These are phyloP conservation scores for Corrigiola litoralis DNA, from an alignment of 179 eudicot species.

Conservation along the genomic window DNA sequence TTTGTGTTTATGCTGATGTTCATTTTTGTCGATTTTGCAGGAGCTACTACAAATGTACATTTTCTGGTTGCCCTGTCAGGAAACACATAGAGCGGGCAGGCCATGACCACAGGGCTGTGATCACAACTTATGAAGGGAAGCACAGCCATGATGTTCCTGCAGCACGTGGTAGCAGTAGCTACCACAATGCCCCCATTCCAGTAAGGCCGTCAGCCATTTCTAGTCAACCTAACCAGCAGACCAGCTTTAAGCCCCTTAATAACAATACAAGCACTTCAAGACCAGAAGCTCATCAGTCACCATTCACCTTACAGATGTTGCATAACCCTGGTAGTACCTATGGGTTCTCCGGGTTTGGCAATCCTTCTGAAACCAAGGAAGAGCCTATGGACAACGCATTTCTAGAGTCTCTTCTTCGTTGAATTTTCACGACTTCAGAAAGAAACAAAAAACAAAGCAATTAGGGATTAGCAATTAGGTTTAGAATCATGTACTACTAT, in stretches of 20 bases:
- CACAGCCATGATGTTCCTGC: conserved; percentile 92
- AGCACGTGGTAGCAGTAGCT: conserved; percentile 66
- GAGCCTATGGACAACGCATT: conserved; percentile 61
- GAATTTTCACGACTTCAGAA: conserved; percentile 4
- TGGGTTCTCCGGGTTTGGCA: conserved; percentile 46
- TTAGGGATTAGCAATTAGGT: conserved; percentile 10
- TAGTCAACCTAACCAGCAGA: conserved; percentile 27
- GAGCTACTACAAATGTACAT: conserved; percentile 88
- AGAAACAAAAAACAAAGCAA: neutral
- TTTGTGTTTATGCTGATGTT: neutral
- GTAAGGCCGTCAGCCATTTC: conserved; percentile 51
- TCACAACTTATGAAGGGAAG: conserved; percentile 90
- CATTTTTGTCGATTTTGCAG: conserved; percentile 21
- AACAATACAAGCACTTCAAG: conserved; percentile 10
- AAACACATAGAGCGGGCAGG: conserved; percentile 89
- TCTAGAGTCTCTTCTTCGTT: conserved; percentile 41
- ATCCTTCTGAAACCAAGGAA: conserved; percentile 44
- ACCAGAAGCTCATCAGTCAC: conserved; percentile 31
- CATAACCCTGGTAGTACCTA: conserved; percentile 32
- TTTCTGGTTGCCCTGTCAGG: conserved; percentile 65
- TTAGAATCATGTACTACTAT: conserved; percentile 19
- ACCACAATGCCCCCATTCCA: conserved; percentile 30
- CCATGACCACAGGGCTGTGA: conserved; percentile 67
- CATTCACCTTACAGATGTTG: conserved; percentile 59
- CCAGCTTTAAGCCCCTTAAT: conserved; percentile 4